A percentile compares a stretch with the other conserved stretches of the same genome.
phyloP scores from a whole-genome alignment of 2,329 filamentous ascomycete species.

The Sclerotinia borealis region DNA sequence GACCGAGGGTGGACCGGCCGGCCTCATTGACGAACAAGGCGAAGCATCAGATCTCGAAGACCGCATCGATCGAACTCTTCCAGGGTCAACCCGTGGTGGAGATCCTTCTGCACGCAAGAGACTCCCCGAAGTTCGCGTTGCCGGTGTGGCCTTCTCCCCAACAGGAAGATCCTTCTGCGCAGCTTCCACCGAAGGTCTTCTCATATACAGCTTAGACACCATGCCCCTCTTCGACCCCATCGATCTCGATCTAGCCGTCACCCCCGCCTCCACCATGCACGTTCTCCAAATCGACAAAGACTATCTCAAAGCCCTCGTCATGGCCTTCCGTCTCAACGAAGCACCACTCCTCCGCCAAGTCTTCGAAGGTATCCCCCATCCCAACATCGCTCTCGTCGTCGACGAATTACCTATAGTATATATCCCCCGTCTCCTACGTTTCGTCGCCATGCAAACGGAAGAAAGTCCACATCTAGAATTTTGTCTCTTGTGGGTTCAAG shows the following conservation, averaged over 20 bases:
- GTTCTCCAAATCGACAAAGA: conserved; percentile 64
- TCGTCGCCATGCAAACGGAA: conserved; percentile 82
- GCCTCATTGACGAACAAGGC: conserved; percentile 79
- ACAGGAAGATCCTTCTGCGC: conserved; percentile 89
- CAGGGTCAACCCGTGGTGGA: conserved; percentile 75
- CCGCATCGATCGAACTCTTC: conserved; percentile 70
- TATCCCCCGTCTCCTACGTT: conserved; percentile 75
- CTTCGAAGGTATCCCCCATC: conserved; percentile 74
- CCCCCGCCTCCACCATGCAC: conserved; percentile 73
- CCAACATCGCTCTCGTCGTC: conserved; percentile 71
- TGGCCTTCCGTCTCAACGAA: conserved; percentile 96
- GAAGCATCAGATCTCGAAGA: conserved; percentile 87
- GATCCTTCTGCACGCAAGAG: conserved; percentile 75
- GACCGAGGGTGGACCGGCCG: conserved; percentile 82
- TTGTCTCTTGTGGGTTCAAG: conserved; percentile 87
- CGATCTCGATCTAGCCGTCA: conserved; percentile 90
- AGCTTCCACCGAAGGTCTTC: conserved; percentile 85
- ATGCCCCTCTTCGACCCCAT: conserved; percentile 88
- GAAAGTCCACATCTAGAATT: conserved; percentile 92
- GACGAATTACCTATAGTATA: conserved; percentile 78
- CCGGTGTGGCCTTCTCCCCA: conserved; percentile 79
- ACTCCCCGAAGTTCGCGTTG: conserved; percentile 77
- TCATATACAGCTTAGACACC: conserved; percentile 88
- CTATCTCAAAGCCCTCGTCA: conserved; percentile 86
- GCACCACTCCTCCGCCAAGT: conserved; percentile 73